phyloP scores from a whole-genome alignment of 1,139 yeast species.

The Candida sanyaensis region DNA sequence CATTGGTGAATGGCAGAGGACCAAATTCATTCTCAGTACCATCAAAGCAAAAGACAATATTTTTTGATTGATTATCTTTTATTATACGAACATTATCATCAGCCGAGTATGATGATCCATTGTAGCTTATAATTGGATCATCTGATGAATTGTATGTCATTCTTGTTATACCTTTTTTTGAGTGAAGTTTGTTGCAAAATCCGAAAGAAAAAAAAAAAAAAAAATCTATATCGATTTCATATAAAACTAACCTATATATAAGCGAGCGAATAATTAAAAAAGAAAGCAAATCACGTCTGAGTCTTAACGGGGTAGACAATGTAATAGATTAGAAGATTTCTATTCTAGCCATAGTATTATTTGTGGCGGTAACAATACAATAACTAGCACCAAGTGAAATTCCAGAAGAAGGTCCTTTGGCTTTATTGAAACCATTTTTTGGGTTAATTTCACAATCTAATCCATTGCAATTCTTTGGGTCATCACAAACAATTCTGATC shows the following conservation, averaged over 20 bases:
- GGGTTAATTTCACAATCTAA: slow-evolving; percentile 81
- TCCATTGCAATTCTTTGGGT: slow-evolving; percentile 69
- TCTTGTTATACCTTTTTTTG: background rate
- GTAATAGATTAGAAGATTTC: slow-evolving; percentile 56
- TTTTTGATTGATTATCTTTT: slow-evolving; percentile 7
- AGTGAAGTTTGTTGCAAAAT: slow-evolving; percentile 7
- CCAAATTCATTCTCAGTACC: slow-evolving; percentile 66
- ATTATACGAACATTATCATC: slow-evolving; percentile 1
- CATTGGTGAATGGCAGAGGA: slow-evolving; percentile 55
- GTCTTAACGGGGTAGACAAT: background rate
- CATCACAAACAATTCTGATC: slow-evolving; percentile 70
- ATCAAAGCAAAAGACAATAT: slow-evolving; percentile 55
- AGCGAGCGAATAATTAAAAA: background rate
- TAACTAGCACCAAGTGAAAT: slow-evolving; percentile 68
- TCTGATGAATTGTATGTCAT: background rate
- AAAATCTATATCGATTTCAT: too few species aligned
- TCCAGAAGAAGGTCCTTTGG: slow-evolving; percentile 44
- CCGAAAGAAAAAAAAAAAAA: background rate
- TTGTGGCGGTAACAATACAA: slow-evolving; percentile 80
- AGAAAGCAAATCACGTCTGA: background rate
- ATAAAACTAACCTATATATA: background rate
- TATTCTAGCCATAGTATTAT: slow-evolving; percentile 64
- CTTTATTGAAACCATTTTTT: slow-evolving; percentile 55
- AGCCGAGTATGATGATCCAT: slow-evolving; percentile 5
- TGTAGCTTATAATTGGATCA: slow-evolving; percentile 4